A percentile compares a stretch with the other conserved stretches of the same genome.
Conservation (phyloP, 176 grass and related monocot genomes). For the Aechmea fasciata region DNA sequence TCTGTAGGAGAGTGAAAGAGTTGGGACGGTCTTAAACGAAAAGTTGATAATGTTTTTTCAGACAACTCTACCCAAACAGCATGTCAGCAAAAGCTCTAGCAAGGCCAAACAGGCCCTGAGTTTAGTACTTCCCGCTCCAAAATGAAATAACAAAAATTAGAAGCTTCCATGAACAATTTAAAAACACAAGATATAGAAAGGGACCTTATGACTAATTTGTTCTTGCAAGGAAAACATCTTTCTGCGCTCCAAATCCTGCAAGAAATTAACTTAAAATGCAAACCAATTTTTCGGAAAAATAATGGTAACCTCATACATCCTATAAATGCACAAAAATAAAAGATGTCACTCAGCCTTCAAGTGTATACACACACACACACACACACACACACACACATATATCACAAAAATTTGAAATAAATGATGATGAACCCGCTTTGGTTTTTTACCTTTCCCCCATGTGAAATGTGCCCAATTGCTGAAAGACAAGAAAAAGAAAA, state of each 20-base stretch:
- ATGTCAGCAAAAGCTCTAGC: background rate
- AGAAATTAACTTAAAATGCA: background rate
- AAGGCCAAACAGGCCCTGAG: background rate
- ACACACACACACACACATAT: background rate
- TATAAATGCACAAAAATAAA: background rate
- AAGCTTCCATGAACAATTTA: conserved; percentile 7
- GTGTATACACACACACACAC: too few species aligned
- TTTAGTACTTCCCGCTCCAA: background rate
- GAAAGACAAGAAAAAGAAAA: conserved; percentile 24
- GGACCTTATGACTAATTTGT: conserved; percentile 87
- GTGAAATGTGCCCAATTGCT: conserved; percentile 68
- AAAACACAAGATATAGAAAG: background rate
- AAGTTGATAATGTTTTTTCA: too few species aligned
- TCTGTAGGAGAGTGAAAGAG: too few species aligned
- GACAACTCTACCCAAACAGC: too few species aligned
- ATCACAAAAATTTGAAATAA: background rate
- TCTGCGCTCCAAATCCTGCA: conserved; percentile 46
- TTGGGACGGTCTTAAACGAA: too few species aligned
- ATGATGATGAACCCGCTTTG: background rate
- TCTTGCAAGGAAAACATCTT: conserved; percentile 65
- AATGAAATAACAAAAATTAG: background rate
- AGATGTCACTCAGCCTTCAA: background rate
- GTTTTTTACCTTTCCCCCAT: conserved; percentile 49
- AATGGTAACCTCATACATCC: background rate
- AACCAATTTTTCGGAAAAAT: background rate